Conservation (phyloP, 2,329 filamentous ascomycete species). For the Hypoxylon sp. region DNA sequence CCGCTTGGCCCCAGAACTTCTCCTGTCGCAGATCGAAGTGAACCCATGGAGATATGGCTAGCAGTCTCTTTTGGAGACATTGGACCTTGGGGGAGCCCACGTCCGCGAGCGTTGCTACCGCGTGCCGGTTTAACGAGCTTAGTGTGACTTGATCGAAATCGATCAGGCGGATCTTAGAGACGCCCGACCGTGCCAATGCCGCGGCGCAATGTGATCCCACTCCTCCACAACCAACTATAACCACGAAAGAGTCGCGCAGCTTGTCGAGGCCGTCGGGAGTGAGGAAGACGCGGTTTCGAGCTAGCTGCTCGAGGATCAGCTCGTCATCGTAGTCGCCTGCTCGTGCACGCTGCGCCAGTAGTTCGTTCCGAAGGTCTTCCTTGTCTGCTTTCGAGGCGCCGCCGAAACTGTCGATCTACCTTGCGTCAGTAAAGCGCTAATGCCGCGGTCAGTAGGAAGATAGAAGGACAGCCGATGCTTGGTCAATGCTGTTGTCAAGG, state of each 20-base stretch:
- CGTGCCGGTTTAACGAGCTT: slow-evolving; percentile 93
- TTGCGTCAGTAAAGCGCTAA: slow-evolving; percentile 35
- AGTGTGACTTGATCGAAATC: slow-evolving; percentile 98
- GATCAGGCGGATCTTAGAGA: slow-evolving; percentile 85
- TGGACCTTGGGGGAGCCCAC: slow-evolving; percentile 93
- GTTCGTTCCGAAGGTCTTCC: slow-evolving; percentile 67
- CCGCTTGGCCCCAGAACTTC: slow-evolving; percentile 76
- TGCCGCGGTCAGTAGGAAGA: background rate
- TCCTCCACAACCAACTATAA: slow-evolving; percentile 92
- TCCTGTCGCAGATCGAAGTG: slow-evolving; percentile 86
- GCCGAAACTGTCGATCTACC: slow-evolving; percentile 68
- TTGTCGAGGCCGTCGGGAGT: slow-evolving; percentile 80
- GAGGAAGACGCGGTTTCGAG: slow-evolving; percentile 90
- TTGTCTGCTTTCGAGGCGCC: slow-evolving; percentile 62
- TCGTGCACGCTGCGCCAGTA: slow-evolving; percentile 66
- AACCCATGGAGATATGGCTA: slow-evolving; percentile 91
- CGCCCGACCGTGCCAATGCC: slow-evolving; percentile 86
- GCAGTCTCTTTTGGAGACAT: slow-evolving; percentile 78
- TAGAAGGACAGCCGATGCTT: background rate
- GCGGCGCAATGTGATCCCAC: slow-evolving; percentile 93
- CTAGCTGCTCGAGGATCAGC: slow-evolving; percentile 91
- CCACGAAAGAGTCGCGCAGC: slow-evolving; percentile 81
- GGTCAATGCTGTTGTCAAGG: background rate
- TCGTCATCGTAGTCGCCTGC: slow-evolving; percentile 74
- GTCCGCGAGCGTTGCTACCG: slow-evolving; percentile 90